A percentile compares a stretch with the other conserved stretches of the same genome.
phyloP scores from a whole-genome alignment of 1,284 basidiomycete genomes.

The Leccinum pallidistipes region DNA sequence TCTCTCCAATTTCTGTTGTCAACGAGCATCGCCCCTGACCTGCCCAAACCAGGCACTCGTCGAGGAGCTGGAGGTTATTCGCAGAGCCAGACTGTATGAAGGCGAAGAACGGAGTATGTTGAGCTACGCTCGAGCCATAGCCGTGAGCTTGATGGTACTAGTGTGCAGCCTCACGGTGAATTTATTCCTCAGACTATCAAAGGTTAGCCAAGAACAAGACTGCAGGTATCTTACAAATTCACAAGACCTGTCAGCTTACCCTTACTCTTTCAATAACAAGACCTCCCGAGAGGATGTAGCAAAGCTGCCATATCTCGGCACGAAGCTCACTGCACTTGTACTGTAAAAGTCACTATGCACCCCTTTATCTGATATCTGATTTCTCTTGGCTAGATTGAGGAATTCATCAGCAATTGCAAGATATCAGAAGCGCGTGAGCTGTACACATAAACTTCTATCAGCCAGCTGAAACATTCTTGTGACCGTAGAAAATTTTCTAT shows the following conservation, averaged over 20 bases:
- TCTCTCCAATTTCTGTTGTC: constrained; percentile 54
- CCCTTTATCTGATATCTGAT: background rate
- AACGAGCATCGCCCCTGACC: constrained; percentile 58
- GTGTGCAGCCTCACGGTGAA: background rate
- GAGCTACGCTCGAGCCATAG: constrained; percentile 65
- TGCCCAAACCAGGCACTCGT: constrained; percentile 66
- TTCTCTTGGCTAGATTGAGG: constrained; percentile 48
- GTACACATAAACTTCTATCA: background rate
- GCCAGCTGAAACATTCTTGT: constrained; percentile 3
- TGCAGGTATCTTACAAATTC: background rate
- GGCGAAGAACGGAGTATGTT: constrained; percentile 63
- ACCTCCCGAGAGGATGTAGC: constrained; percentile 46
- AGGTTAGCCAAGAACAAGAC: constrained; percentile 40
- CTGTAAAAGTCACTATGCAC: background rate
- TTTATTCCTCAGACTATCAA: constrained; percentile 51
- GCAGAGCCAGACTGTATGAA: constrained; percentile 57
- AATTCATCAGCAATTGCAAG: constrained; percentile 54
- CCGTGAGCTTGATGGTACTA: constrained; percentile 41
- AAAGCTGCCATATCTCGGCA: constrained; percentile 59
- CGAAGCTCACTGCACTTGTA: constrained; percentile 62
- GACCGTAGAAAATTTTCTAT: constrained; percentile 45
- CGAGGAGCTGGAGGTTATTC: constrained; percentile 57
- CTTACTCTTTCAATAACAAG: constrained; percentile 47
- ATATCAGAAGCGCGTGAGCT: constrained; percentile 62
- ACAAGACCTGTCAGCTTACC: constrained; percentile 53